These are phyloP conservation scores for Nakaseomyces sp. DNA, from an alignment of 1,139 yeast species.

Conservation along the genomic window DNA sequence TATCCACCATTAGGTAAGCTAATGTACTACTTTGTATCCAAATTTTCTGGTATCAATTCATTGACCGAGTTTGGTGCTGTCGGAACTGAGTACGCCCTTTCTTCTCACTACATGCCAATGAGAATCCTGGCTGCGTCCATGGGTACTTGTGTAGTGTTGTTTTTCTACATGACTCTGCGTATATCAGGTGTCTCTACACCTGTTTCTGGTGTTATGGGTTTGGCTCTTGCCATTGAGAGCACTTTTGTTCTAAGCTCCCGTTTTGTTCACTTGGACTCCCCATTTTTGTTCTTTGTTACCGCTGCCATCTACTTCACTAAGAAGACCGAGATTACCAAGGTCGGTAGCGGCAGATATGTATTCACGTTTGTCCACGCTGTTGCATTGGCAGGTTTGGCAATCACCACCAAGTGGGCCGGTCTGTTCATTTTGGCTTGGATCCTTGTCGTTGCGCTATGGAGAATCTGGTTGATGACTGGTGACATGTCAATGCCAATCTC, in stretches of 20 bases:
- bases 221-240: slow-evolving; percentile 70
- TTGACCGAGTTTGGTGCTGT: slow-evolving; percentile 60
- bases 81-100: slow-evolving; percentile 51
- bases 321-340: slow-evolving; percentile 67
- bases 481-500: slow-evolving; percentile 47
- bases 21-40: slow-evolving; percentile 68
- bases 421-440: slow-evolving; percentile 88
- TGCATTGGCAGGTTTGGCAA: slow-evolving; percentile 74
- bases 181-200: slow-evolving; percentile 79
- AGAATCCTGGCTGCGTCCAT: slow-evolving; percentile 73
- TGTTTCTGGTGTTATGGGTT: slow-evolving; percentile 59
- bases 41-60: slow-evolving; percentile 67
- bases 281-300: slow-evolving; percentile 83
- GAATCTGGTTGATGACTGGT: slow-evolving; percentile 81
- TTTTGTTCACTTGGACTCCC: slow-evolving; percentile 82
- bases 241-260: slow-evolving; percentile 82
- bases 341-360: slow-evolving; percentile 63
- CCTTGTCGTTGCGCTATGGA: slow-evolving; percentile 62
- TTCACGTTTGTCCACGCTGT: slow-evolving; percentile 65
- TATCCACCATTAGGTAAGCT: slow-evolving; percentile 90
- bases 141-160: slow-evolving; percentile 71
- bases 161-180: slow-evolving; percentile 73
- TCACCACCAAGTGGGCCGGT: slow-evolving; percentile 94
- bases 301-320: slow-evolving; percentile 71
- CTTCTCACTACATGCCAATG: slow-evolving; percentile 59